Evolutionary conservation across 495 filamentous ascomycete genomes (phyloP).

Genomic region (Podospora didyma): DNA sequence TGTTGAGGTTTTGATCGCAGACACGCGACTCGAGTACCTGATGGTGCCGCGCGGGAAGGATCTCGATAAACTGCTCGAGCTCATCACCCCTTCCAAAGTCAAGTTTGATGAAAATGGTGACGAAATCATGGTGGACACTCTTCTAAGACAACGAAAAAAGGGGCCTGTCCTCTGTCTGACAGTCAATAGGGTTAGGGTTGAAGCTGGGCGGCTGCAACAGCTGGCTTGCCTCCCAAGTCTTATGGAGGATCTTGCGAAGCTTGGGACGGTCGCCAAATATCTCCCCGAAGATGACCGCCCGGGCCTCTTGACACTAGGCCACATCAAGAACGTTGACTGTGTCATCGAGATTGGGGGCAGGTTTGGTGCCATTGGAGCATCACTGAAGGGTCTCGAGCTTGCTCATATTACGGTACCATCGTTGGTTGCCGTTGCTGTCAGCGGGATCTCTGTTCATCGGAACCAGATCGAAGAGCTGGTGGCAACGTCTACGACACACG

Average conservation of each 20-base stretch:
- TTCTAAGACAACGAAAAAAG: conserved; percentile 84
- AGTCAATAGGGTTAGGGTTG: conserved; percentile 55
- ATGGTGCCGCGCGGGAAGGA: conserved; percentile 71
- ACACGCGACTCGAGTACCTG: conserved; percentile 71
- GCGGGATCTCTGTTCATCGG: conserved; percentile 53
- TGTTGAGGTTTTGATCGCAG: conserved; percentile 48
- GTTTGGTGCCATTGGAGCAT: conserved; percentile 60
- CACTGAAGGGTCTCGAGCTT: conserved; percentile 58
- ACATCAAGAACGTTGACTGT: conserved; percentile 58
- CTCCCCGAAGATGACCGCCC: conserved; percentile 94
- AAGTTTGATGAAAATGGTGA: conserved; percentile 83
- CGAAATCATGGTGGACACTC: conserved; percentile 90
- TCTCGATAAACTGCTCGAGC: conserved; percentile 71
- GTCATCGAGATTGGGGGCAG: conserved; percentile 55
- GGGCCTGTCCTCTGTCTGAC: conserved; percentile 76
- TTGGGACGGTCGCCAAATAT: conserved; percentile 89
- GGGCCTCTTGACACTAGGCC: conserved; percentile 71
- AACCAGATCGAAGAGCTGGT: conserved; percentile 69
- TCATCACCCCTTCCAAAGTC: conserved; percentile 88
- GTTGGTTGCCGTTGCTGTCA: conserved; percentile 70
- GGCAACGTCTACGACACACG: conserved; percentile 19
- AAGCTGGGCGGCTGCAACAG: conserved; percentile 54
- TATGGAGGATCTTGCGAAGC: conserved; percentile 68
- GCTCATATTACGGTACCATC: conserved; percentile 84
- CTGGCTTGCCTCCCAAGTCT: conserved; percentile 63